Percentiles rank a stretch among this genome's conserved stretches.
phyloP scores from a whole-genome alignment of 2,329 filamentous ascomycete species.

The Ilyonectria mors-panacis region DNA sequence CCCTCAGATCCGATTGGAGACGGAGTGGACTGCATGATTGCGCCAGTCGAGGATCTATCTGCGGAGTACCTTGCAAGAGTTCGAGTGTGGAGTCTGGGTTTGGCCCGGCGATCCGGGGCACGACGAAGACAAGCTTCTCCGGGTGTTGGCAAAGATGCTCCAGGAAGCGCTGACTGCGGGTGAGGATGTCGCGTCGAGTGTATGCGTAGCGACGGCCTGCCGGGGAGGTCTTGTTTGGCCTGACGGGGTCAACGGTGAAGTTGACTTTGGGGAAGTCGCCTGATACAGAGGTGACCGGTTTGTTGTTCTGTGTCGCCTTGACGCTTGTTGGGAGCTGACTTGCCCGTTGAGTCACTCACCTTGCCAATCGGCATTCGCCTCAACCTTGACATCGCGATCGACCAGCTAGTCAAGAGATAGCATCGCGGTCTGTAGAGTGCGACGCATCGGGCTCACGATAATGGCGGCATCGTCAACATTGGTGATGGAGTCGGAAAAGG shows the following conservation, averaged over 20 bases:
- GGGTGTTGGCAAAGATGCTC: conserved; percentile 65
- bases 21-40: too few species aligned
- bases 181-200: conserved; percentile 66
- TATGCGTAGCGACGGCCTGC: conserved; percentile 65
- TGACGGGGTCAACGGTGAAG: conserved; percentile 72
- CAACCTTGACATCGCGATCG: conserved; percentile 66
- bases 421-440: conserved; percentile 76
- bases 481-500: conserved; percentile 52
- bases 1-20: too few species aligned
- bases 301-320: conserved; percentile 69
- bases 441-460: conserved; percentile 75
- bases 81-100: too few species aligned
- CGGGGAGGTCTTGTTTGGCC: conserved; percentile 72
- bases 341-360: conserved; percentile 55
- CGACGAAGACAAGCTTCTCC: conserved; percentile 75
- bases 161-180: conserved; percentile 67
- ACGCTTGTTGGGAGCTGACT: background rate
- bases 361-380: conserved; percentile 76
- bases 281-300: conserved; percentile 58
- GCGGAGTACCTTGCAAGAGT: too few species aligned
- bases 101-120: too few species aligned
- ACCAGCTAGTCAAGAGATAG: conserved; percentile 72
- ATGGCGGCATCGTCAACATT: conserved; percentile 62
- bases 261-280: conserved; percentile 70
- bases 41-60: too few species aligned